These are phyloP conservation scores for Dictyostelium firmibasis DNA, from an alignment of 78 protist species.

Conservation along the genomic window DNA sequence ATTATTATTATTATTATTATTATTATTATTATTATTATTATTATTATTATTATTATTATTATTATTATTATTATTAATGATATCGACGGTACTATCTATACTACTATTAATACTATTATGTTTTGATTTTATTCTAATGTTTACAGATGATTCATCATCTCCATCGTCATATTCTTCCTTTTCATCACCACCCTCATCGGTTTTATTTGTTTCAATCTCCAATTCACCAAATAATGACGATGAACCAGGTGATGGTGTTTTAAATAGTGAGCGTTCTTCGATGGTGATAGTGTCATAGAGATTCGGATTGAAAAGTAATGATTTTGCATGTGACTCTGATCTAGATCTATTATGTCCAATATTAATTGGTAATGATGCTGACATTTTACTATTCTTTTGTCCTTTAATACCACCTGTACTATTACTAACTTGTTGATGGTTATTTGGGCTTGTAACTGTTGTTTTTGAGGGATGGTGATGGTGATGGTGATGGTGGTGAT, in stretches of 20 bases:
- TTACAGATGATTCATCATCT: neutral
- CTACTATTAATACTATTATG: slow-evolving; percentile 4
- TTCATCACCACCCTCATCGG: neutral
- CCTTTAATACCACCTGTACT: neutral
- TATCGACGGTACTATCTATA: neutral
- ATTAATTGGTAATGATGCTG: slow-evolving; percentile 39
- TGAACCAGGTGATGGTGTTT: neutral
- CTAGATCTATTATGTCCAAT: slow-evolving; percentile 33
- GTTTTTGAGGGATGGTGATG: neutral
- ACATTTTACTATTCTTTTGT: slow-evolving; percentile 17
- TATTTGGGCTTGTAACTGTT: neutral
- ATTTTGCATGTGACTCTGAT: slow-evolving; percentile 60
- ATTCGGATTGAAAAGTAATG: neutral
- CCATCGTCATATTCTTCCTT: neutral
- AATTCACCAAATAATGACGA: neutral
- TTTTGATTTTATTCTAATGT: neutral
- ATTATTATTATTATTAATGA: neutral
- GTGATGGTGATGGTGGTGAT: neutral
- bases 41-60: neutral
- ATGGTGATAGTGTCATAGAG: neutral
- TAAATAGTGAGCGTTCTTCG: neutral
- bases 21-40: neutral
- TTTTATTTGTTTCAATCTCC: neutral
- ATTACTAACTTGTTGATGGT: neutral
- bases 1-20: neutral